These are phyloP conservation scores for Fusarium secorum DNA, from an alignment of 2,329 filamentous ascomycete species.

Conservation along the genomic window DNA sequence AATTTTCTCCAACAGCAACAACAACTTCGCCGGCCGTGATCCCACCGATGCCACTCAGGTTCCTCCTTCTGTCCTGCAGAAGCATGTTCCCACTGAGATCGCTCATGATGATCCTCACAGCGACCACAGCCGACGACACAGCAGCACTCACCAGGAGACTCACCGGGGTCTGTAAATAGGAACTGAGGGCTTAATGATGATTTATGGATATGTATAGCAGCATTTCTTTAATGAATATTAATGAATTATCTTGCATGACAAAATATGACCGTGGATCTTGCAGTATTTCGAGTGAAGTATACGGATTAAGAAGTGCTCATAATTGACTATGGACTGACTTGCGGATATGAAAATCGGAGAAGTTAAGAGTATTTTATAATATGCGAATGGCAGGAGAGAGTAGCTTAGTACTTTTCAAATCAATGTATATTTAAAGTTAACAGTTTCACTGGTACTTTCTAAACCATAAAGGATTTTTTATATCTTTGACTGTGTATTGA, in stretches of 20 bases:
- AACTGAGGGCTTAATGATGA: slow-evolving; percentile 3
- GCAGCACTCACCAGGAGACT: slow-evolving; percentile 57
- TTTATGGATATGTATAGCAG: slow-evolving; percentile 33
- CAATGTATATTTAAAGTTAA: background rate
- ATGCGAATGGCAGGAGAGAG: background rate
- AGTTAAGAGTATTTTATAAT: background rate
- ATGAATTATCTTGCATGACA: slow-evolving; percentile 8
- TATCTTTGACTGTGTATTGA: background rate
- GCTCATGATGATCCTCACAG: slow-evolving; percentile 55
- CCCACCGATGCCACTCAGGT: slow-evolving; percentile 66
- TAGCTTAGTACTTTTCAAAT: background rate
- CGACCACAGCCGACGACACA: slow-evolving; percentile 56
- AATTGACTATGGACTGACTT: background rate
- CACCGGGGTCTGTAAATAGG: slow-evolving; percentile 55
- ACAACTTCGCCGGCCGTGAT: slow-evolving; percentile 47
- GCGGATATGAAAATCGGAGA: background rate
- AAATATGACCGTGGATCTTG: background rate
- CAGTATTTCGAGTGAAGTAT: background rate
- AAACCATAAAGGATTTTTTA: background rate
- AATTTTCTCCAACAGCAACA: slow-evolving; percentile 18
- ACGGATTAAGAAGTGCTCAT: background rate
- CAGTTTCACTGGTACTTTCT: background rate
- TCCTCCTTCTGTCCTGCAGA: slow-evolving; percentile 60
- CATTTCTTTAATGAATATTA: slow-evolving; percentile 24
- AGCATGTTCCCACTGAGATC: slow-evolving; percentile 56